Conservation (phyloP, 192 early-diverging fungal genomes). For the Geranomyces variabilis region DNA sequence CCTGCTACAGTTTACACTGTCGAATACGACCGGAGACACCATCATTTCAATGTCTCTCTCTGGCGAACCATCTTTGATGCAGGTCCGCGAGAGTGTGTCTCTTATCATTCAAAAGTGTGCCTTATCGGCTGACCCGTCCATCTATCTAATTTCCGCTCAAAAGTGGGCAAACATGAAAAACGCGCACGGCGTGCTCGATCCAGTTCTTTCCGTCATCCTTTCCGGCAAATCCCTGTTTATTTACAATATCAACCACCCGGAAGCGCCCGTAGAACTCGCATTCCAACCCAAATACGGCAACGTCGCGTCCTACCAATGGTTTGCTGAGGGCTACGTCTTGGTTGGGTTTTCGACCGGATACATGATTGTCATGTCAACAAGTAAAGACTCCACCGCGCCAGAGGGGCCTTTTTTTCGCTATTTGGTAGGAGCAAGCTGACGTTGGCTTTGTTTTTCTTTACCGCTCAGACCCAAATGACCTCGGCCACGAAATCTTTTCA, state of each 20-base stretch:
- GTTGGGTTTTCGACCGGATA: conserved; percentile 54
- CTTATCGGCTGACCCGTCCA: no score
- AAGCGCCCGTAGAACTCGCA: conserved; percentile 53
- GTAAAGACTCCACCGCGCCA: conserved; percentile 7
- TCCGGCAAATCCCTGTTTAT: conserved; percentile 46
- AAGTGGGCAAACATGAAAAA: conserved; percentile 42
- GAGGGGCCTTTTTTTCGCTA: background rate
- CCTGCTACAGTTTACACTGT: conserved; percentile 55
- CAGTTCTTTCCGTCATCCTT: conserved; percentile 50
- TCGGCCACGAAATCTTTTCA: conserved; percentile 57
- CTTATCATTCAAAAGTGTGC: no score
- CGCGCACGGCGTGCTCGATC: conserved; percentile 1
- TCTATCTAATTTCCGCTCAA: background rate
- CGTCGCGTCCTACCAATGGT: conserved; percentile 55
- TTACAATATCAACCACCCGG: conserved; percentile 42
- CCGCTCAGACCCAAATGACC: conserved; percentile 30
- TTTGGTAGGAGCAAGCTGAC: no score
- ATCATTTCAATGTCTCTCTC: conserved; percentile 46
- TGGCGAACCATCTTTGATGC: conserved; percentile 51
- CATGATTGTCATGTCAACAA: conserved; percentile 55
- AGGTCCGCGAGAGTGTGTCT: conserved; percentile 28
- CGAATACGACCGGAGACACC: conserved; percentile 55
- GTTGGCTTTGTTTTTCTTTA: no score
- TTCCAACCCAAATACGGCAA: conserved; percentile 55
- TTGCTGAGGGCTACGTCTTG: conserved; percentile 48